Percentiles rank a stretch among this genome's conserved stretches.
Evolutionary conservation across 495 filamentous ascomycete genomes (phyloP).

Genomic region (Penicillium verhagenii): DNA sequence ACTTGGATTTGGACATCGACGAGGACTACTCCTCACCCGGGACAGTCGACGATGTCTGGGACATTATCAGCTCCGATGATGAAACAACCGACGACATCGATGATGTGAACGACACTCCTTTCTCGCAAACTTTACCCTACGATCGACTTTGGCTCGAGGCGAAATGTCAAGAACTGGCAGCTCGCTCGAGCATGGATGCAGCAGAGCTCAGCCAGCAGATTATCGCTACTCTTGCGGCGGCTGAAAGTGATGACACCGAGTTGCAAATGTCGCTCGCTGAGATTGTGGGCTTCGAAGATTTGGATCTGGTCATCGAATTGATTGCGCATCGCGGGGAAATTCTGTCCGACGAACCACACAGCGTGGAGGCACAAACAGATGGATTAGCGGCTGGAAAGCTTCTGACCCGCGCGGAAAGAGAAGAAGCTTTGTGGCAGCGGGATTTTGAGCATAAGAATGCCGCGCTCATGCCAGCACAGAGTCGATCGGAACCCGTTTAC

Average conservation of each 20-base stretch:
- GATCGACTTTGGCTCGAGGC: slow-evolving; percentile 60
- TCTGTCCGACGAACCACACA: slow-evolving; percentile 33
- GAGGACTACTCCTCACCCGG: slow-evolving; percentile 60
- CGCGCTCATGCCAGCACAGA: slow-evolving; percentile 58
- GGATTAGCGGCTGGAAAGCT: slow-evolving; percentile 56
- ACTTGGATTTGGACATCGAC: slow-evolving; percentile 59
- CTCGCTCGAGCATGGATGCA: slow-evolving; percentile 58
- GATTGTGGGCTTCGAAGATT: slow-evolving; percentile 85
- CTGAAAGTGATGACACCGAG: slow-evolving; percentile 72
- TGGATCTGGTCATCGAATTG: slow-evolving; percentile 85
- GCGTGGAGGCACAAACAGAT: slow-evolving; percentile 41
- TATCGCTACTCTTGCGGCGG: slow-evolving; percentile 62
- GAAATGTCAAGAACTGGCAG: slow-evolving; percentile 60
- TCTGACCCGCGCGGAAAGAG: slow-evolving; percentile 72
- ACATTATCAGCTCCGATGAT: slow-evolving; percentile 74
- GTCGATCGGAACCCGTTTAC: slow-evolving; percentile 67
- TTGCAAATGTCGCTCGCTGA: slow-evolving; percentile 88
- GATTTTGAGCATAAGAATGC: slow-evolving; percentile 83
- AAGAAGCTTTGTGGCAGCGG: slow-evolving; percentile 67
- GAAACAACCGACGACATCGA: slow-evolving; percentile 54
- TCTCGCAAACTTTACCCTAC: slow-evolving; percentile 26
- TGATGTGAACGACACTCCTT: slow-evolving; percentile 18
- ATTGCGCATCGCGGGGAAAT: slow-evolving; percentile 72
- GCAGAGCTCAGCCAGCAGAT: slow-evolving; percentile 69
- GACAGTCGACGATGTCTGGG: slow-evolving; percentile 82